Conservation (phyloP, 2,329 filamentous ascomycete genomes). For the Aspergillus niger region DNA sequence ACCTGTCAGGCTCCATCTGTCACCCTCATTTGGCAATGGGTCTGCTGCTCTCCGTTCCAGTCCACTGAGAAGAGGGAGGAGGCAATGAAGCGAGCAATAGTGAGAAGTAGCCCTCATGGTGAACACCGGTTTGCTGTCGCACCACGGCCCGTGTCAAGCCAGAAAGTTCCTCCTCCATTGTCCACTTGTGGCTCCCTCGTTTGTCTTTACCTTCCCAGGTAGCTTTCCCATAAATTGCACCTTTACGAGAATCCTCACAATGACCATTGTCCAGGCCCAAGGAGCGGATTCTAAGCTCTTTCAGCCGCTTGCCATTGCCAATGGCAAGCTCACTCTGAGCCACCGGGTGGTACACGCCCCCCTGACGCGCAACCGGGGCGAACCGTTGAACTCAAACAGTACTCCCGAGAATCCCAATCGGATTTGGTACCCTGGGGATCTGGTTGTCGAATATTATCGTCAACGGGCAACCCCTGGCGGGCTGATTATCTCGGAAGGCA, state of each 20-base stretch:
- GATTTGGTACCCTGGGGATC: conserved; percentile 51
- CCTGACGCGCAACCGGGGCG: conserved; percentile 57
- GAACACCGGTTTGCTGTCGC: not conserved
- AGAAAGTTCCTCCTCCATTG: not conserved
- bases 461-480: conserved; percentile 43
- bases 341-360: conserved; percentile 57
- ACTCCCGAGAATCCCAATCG: conserved; percentile 52
- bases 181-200: not conserved
- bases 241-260: conserved; percentile 11
- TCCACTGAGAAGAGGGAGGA: not conserved
- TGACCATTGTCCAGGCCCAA: conserved; percentile 26
- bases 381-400: conserved; percentile 45
- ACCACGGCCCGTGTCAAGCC: not conserved
- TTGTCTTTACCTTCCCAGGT: not conserved
- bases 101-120: not conserved
- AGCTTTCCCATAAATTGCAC: not conserved
- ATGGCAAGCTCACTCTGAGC: conserved; percentile 51
- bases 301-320: conserved; percentile 47
- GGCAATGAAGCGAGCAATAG: not conserved
- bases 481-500: conserved; percentile 41
- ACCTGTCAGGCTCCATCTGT: conserved; percentile 9
- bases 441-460: conserved; percentile 44
- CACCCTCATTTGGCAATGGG: conserved; percentile 1
- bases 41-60: not conserved
- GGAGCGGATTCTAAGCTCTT: conserved; percentile 44